Base-by-base conservation (phyloP, 331 rosid genomes). In the Quercus phellos region DNA sequence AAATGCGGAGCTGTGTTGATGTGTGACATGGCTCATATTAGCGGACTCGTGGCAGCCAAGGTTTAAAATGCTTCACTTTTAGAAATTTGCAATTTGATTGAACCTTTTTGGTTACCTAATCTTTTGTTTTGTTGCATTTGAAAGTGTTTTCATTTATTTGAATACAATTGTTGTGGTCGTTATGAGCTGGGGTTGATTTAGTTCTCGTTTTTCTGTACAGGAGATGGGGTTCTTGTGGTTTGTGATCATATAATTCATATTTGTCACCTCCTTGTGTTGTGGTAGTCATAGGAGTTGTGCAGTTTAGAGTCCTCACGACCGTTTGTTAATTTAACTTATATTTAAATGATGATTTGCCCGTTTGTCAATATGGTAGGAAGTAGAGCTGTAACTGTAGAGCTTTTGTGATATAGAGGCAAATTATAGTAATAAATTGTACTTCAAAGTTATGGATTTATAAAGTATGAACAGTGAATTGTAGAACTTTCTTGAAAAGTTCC, bases 21-120 rank as follows among this genome's bases (percentile, higher is more conserved):
- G 94, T 93, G 94, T 82, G 96, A 93, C 81, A 91, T 89, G 92
- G 93, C 98, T 78, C 98, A 93, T 80, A 89, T 93, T 74, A 89
- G 98, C 56, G 96, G 94, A 70, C 93, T 93, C 64, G 91, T 88
- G 55, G 91, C 96, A 0, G 92, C 98, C 43, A 90, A 91, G 94
- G 96, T 93, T 13, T 27, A 64, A 63, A 12, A 3, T 72, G 10
- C 55, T 38, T 51, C 8, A 21, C 53, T 46, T 72, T 72, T 75
- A 6, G 80, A n/a, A 81, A 38, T 6, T 9, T 30, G 11, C 13
- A 54, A 73, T 22, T 53, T 79, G 51, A 50, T 21, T 9, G 32
- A 4, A 2, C 53, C 34, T 61, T 66, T 80, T n/a, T 32, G 29
- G 6, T 32, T 43, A 35, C 26, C 38, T 27, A 7, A 34, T 66